Evolutionary conservation across 495 filamentous ascomycete species (phyloP).

Genomic region (Penicillium cinerascens): DNA sequence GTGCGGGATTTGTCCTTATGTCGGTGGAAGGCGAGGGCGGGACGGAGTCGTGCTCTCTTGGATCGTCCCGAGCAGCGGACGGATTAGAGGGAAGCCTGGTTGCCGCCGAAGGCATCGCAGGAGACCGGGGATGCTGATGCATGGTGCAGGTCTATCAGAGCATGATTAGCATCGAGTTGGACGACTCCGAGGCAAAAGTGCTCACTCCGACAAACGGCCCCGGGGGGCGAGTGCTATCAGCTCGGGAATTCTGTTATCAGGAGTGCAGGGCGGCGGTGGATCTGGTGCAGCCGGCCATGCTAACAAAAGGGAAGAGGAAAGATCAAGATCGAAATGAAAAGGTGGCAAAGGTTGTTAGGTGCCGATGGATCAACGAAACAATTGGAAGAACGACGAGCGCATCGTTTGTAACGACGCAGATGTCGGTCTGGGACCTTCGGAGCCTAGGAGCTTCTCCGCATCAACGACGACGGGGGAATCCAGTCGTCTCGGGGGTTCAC

Average conservation of each 20-base stretch:
- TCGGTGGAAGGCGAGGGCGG: conserved; percentile 34
- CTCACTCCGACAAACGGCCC: conserved; percentile 15
- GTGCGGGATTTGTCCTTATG: conserved; percentile 34
- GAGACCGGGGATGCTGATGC: conserved; percentile 81
- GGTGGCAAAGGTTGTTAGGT: conserved; percentile 4
- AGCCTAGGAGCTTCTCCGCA: conserved; percentile 46
- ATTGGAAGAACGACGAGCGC: conserved; percentile 12
- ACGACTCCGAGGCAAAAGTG: conserved; percentile 4
- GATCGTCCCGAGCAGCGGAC: conserved; percentile 67
- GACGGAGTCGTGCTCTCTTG: conserved; percentile 55
- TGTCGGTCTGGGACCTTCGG: conserved; percentile 28
- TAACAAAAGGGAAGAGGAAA: conserved; percentile 24
- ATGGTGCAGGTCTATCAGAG: conserved; percentile 41
- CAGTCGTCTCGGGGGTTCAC: conserved; percentile 20
- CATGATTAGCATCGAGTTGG: background rate
- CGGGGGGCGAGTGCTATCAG: conserved; percentile 24
- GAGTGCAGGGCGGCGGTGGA: conserved; percentile 29
- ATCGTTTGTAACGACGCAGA: conserved; percentile 21
- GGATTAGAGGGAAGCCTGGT: conserved; percentile 63
- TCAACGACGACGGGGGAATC: conserved; percentile 21
- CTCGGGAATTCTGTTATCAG: conserved; percentile 30
- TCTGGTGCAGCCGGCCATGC: conserved; percentile 38
- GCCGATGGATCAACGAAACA: conserved; percentile 21
- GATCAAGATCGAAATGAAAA: conserved; percentile 4
- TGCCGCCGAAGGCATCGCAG: conserved; percentile 52